Evolutionary conservation across 176 grass and related monocot species (phyloP), one percentile per base, ranked within the genome.

Genomic region (Aegilops umbellulata): DNA sequence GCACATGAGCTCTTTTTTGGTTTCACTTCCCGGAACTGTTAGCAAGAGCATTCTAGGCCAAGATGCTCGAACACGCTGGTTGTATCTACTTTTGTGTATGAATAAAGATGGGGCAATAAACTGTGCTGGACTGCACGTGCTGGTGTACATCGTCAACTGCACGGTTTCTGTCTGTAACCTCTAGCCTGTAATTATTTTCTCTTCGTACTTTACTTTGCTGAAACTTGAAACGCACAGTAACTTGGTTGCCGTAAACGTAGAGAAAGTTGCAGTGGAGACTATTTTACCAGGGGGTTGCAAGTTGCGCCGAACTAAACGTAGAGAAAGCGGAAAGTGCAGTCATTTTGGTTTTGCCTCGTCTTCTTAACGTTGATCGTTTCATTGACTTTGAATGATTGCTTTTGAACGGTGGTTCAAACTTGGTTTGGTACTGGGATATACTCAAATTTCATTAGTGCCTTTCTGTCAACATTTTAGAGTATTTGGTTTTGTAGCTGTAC

Each of bases 1-100:
- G 84, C 81, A 26, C 41, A 73, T 27, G 24, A 55, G 79, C 14
- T 80, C 15, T 78, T 81, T 89, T 89, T 71, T 41, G 24, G 22
- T 87, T 76, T 76, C 36, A 71, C 29, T 39, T 81, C 15, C 77
- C 63, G 71, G 81, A 90, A 77, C 60, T 81, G 31, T 90, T 85
- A 91, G 87, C 63, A 76, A 74, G 69, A 69, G 63, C 70, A 83
- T 86, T 76, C 31, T 84, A 66, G 78, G 23, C 22, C 46, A 77
- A 76, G 82, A 88, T 85, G 90, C 78, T 91, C 51, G 86, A 55
- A 77, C 82, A 34, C 10, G n/a, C 62, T 88, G 90, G 41, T 81
- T 91, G 82, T 91, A 85, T 78, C 85, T 84, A 84, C 67, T 88
- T 88, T 88, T 85, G 82, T 78, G 82, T 88, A 91, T 82, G 77